These are phyloP conservation scores for Bertia moriformis DNA, from an alignment of 2,329 filamentous ascomycete genomes.

Conservation along the genomic window DNA sequence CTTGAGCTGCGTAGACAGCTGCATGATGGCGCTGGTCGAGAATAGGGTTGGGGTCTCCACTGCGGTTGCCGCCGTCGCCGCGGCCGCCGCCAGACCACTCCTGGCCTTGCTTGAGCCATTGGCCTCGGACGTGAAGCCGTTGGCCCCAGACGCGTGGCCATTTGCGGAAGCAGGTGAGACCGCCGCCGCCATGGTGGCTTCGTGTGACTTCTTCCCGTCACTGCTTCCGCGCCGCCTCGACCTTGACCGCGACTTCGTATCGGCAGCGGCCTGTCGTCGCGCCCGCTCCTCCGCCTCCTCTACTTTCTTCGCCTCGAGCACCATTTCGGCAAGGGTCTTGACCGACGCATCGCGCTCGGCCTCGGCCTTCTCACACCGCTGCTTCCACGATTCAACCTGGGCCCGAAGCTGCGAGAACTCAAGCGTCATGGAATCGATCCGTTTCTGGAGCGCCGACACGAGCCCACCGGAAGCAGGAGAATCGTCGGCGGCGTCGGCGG, in stretches of 20 bases:
- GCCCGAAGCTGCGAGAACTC: neutral
- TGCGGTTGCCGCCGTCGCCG: too few species aligned
- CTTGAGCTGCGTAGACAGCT: neutral
- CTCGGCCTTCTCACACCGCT: neutral
- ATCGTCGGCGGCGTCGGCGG: too few species aligned
- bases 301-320: neutral
- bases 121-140: neutral
- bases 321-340: neutral
- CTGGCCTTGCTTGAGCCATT: conserved; percentile 22
- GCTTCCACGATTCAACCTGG: neutral
- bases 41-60: neutral
- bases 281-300: too few species aligned
- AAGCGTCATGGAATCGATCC: neutral
- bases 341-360: neutral
- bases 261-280: too few species aligned
- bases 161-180: neutral
- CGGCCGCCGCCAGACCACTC: conserved; percentile 18
- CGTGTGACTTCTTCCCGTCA: neutral
- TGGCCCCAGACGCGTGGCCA: neutral
- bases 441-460: neutral
- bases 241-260: neutral
- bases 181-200: neutral
- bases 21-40: neutral
- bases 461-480: too few species aligned
- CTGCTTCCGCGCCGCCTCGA: neutral